Evolutionary conservation across 2,329 filamentous ascomycete species (phyloP).

Genomic region (Tolypocladium paradoxum): DNA sequence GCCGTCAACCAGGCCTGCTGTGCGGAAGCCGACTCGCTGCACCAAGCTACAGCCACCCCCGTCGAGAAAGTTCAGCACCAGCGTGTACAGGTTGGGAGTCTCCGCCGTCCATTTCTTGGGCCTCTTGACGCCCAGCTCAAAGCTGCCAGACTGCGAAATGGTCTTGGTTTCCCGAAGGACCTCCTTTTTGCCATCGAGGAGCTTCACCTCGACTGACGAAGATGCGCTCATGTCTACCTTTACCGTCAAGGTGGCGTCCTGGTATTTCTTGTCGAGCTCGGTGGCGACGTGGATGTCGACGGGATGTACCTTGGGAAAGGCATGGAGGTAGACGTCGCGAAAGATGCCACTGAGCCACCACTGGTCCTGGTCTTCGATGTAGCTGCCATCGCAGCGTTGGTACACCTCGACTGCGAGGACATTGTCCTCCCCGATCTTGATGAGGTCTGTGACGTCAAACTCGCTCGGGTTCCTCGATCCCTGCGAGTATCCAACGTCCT

Average conservation of each 20-base stretch:
- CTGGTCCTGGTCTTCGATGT: conserved; percentile 62
- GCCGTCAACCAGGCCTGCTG: conserved; percentile 48
- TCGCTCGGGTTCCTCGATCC: conserved; percentile 63
- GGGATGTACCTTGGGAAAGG: conserved; percentile 44
- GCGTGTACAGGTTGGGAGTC: conserved; percentile 49
- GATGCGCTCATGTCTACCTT: conserved; percentile 31
- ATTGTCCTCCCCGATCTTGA: conserved; percentile 37
- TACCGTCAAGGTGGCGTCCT: conserved; percentile 39
- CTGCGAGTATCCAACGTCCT: conserved; percentile 59
- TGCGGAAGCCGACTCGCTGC: conserved; percentile 54
- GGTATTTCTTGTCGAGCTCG: conserved; percentile 41
- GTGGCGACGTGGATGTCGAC: conserved; percentile 48
- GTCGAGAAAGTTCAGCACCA: conserved; percentile 26
- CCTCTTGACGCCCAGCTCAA: conserved; percentile 29
- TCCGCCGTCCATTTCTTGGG: conserved; percentile 61
- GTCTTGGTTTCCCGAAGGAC: conserved; percentile 15
- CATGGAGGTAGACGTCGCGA: conserved; percentile 55
- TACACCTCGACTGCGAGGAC: conserved; percentile 57
- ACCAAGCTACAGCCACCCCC: conserved; percentile 23
- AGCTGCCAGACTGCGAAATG: conserved; percentile 24
- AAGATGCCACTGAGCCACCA: conserved; percentile 63
- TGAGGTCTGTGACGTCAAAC: conserved; percentile 53
- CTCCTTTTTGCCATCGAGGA: conserved; percentile 21
- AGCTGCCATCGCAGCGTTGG: conserved; percentile 60
- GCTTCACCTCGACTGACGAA: conserved; percentile 18